These are phyloP conservation scores for Erodium chrysanthum DNA, from an alignment of 441 rosid genomes.

Conservation along the genomic window DNA sequence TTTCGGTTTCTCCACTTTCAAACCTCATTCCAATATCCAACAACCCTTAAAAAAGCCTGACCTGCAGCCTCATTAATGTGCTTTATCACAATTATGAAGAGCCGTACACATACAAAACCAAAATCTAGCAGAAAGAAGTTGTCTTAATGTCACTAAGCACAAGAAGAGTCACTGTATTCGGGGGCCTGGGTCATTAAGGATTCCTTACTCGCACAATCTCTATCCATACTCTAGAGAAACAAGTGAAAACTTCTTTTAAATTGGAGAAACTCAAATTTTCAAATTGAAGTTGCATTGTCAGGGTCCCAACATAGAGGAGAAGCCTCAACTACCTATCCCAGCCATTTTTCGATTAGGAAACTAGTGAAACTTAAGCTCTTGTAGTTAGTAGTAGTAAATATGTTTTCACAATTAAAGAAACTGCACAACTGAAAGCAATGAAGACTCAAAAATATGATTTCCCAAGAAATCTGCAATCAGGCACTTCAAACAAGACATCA, in stretches of 20 bases:
- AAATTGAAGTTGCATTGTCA: neutral
- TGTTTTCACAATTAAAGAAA: neutral
- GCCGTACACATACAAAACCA: neutral
- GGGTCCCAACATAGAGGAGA: neutral
- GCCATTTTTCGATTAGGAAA: neutral
- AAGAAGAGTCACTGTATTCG: neutral
- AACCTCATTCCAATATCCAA: neutral
- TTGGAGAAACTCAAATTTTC: neutral
- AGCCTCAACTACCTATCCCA: neutral
- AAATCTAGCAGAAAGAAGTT: conserved; percentile 3
- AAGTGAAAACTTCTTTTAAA: neutral
- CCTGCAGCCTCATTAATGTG: neutral
- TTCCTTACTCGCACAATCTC: neutral
- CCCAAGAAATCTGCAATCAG: neutral
- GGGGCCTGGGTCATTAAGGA: neutral
- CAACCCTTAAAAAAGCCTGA: conserved; percentile 1
- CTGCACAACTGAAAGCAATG: neutral
- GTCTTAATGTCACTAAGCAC: neutral
- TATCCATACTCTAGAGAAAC: neutral
- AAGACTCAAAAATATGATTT: neutral
- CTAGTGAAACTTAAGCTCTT: neutral
- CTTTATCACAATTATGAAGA: too few species aligned
- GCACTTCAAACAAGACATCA: neutral
- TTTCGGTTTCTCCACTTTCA: neutral
- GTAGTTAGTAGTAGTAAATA: neutral